Evolutionary conservation across 2,329 filamentous ascomycete species (phyloP).

Genomic region (Penicillium sclerotiorum): DNA sequence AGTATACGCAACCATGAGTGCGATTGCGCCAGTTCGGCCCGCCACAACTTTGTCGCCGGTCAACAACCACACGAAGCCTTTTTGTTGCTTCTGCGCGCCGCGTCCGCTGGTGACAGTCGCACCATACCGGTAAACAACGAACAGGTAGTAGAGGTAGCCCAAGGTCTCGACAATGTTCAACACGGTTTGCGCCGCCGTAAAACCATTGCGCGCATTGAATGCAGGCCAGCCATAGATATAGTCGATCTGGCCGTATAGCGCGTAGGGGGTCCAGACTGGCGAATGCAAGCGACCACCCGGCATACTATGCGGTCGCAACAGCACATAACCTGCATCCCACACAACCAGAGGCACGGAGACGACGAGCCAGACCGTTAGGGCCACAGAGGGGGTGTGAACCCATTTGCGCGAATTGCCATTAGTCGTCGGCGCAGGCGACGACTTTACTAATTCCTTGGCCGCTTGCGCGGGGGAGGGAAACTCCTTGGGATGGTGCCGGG

Average conservation of each 20-base stretch:
- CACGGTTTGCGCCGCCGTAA: slow-evolving; percentile 72
- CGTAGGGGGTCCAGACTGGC: slow-evolving; percentile 76
- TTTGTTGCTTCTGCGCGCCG: slow-evolving; percentile 30
- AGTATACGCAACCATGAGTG: slow-evolving; percentile 61
- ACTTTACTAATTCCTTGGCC: slow-evolving; percentile 27
- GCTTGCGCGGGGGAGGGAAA: slow-evolving; percentile 45
- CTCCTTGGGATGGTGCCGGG: slow-evolving; percentile 56
- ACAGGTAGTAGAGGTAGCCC: slow-evolving; percentile 66
- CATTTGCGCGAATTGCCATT: slow-evolving; percentile 37
- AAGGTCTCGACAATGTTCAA: slow-evolving; percentile 70
- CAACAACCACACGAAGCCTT: slow-evolving; percentile 47
- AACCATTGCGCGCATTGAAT: slow-evolving; percentile 69
- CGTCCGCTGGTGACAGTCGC: slow-evolving; percentile 33
- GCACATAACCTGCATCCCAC: slow-evolving; percentile 81
- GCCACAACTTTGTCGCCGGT: slow-evolving; percentile 54
- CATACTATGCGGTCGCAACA: slow-evolving; percentile 81
- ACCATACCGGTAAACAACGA: slow-evolving; percentile 52
- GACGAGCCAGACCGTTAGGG: slow-evolving; percentile 70
- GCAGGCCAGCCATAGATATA: slow-evolving; percentile 79
- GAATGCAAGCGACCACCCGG: slow-evolving; percentile 71
- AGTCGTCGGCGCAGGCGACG: slow-evolving; percentile 28
- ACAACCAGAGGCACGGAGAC: slow-evolving; percentile 75
- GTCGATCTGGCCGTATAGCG: slow-evolving; percentile 77
- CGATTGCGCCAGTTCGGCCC: slow-evolving; percentile 56
- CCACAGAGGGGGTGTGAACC: slow-evolving; percentile 63